Evolutionary conservation across 352 stramenopile species (phyloP), one percentile per base, ranked within the genome.

Genomic region (Blastocystis sp.): DNA sequence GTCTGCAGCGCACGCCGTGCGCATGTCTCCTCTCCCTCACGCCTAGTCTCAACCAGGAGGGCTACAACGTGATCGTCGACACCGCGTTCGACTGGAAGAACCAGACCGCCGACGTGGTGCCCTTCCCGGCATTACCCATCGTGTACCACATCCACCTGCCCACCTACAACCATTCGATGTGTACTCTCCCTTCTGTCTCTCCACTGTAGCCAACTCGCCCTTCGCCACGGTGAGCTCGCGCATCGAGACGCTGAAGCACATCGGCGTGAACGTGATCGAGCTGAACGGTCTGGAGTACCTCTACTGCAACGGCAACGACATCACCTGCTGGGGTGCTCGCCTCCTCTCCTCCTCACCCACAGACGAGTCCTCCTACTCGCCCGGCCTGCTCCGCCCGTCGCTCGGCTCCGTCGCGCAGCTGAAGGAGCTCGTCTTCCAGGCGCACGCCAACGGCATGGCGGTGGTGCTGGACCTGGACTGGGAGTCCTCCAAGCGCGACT

Each of bases 111-210:
- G 9, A 5, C 74, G 45, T 69, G 7, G n/a, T 81, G 2, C 60
- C 74, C 14, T 59, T 84, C 41, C 41, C 74, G 21, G 21, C 52
- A 0, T 2, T 41, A 2, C 52, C 74, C 19, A 40, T 84, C 40
- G 23, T 84, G 23, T 84, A 84, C 34, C 74, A 84, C 11, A 84
- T 84, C 43, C 53, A 84, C 34, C 56, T 84, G 7, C 74, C 74
- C 34, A 84, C 74, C 9, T 84, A 84, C 61, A 62, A 52, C 11
- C 14, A 84, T 14, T 17, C 28, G 23, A 34, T 53, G 17, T 84
- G 74, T 84, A 41, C 2, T 19, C 41, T 10, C 23, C n/a, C 38
- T 67, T 3, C 10, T 48, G 3, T 19, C n/a, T 2, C 48, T 84
- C n/a, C 19, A 19, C n/a, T 21, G 34, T 69, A 84, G 74, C 65